A percentile compares a stretch with the other conserved stretches of the same genome.
phyloP scores from a whole-genome alignment of 108 stramenopile species.

The Cyclotella distinguenda region DNA sequence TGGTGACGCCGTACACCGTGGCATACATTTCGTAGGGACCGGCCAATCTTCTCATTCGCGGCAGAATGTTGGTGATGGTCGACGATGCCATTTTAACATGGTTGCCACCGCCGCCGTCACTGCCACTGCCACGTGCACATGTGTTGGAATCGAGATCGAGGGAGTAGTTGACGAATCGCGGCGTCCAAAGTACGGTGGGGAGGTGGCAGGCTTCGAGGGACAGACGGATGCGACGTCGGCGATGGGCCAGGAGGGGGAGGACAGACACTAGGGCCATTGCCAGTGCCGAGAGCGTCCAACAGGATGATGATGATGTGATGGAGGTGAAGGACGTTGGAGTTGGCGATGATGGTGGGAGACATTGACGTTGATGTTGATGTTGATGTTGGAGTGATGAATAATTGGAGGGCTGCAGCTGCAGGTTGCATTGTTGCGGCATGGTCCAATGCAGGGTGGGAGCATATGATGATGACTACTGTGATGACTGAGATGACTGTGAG shows the following conservation, averaged over 20 bases:
- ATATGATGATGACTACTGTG: too few relatives aligned
- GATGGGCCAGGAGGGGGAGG: background rate
- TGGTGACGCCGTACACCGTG: slow-evolving; percentile 88
- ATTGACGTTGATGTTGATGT: too few relatives aligned
- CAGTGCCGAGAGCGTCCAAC: too few relatives aligned
- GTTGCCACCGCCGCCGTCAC: background rate
- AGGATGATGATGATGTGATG: too few relatives aligned
- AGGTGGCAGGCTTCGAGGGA: background rate
- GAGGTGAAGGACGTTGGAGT: too few relatives aligned
- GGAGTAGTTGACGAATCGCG: slow-evolving; percentile 8
- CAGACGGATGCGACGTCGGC: background rate
- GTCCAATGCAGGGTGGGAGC: too few relatives aligned
- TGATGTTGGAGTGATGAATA: too few relatives aligned
- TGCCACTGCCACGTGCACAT: too few relatives aligned
- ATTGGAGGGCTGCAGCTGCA: too few relatives aligned
- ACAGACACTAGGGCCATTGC: background rate
- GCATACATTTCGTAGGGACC: slow-evolving; percentile 93
- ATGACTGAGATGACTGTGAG: too few relatives aligned
- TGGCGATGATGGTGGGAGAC: too few relatives aligned
- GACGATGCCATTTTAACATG: slow-evolving; percentile 60
- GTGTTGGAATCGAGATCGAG: background rate
- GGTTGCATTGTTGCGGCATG: too few relatives aligned
- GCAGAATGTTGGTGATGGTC: slow-evolving; percentile 80
- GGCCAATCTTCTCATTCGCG: slow-evolving; percentile 78
- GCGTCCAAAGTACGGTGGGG: slow-evolving; percentile 14